Evolutionary conservation across 2,329 filamentous ascomycete genomes (phyloP).

Genomic region (Pseudocercospora fuligena): DNA sequence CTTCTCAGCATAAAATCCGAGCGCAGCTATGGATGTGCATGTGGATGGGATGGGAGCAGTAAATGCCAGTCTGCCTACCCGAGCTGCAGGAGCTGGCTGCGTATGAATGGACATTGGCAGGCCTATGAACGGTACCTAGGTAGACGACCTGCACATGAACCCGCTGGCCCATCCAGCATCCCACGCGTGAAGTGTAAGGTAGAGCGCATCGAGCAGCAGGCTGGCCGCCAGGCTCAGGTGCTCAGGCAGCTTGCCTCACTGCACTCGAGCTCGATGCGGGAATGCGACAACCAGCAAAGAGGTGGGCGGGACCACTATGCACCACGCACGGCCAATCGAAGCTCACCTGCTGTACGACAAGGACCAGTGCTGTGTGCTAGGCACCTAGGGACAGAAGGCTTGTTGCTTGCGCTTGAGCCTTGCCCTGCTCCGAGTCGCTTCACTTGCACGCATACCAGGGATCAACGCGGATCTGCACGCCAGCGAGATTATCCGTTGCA

Average conservation of each 20-base stretch:
- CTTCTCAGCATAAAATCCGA: not conserved
- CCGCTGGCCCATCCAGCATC: conserved; percentile 3
- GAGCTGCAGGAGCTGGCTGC: conserved; percentile 4
- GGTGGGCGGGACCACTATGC: not conserved
- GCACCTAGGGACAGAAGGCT: conserved; percentile 1
- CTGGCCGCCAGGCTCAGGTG: not conserved
- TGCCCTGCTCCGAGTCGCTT: conserved; percentile 5
- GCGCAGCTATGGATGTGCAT: conserved; percentile 5
- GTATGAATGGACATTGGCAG: not conserved
- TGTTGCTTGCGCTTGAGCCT: conserved; percentile 9
- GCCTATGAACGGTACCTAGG: not conserved
- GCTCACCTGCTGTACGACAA: conserved; percentile 10
- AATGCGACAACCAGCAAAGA: conserved; percentile 14
- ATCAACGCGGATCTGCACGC: conserved; percentile 10
- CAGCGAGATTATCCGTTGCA: conserved; percentile 9
- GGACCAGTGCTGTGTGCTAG: not conserved
- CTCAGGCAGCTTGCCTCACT: not conserved
- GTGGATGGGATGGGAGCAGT: not conserved
- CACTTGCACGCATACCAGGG: conserved; percentile 6
- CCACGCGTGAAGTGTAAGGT: conserved; percentile 7
- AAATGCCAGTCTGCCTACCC: not conserved
- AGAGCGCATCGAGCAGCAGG: not conserved
- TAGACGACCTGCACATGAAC: not conserved
- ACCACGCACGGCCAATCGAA: conserved; percentile 4
- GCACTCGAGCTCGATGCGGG: conserved; percentile 10